These are phyloP conservation scores for Globisporangium orthogonon DNA, from an alignment of 352 stramenopile species.

Conservation along the genomic window DNA sequence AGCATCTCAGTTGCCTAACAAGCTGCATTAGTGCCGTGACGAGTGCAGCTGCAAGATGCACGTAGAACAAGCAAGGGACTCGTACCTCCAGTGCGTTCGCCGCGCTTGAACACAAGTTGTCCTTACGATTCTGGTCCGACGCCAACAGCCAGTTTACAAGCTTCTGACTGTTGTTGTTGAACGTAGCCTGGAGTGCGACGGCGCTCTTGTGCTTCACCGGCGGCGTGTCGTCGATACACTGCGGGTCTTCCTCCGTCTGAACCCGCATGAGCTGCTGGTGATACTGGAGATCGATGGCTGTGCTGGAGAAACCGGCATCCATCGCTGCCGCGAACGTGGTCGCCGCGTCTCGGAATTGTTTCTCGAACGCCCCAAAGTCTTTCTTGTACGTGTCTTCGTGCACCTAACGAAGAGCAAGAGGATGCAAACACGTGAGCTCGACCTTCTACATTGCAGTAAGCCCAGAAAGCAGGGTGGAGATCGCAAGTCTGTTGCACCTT, in stretches of 20 bases:
- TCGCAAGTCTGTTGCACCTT: conserved; percentile 25
- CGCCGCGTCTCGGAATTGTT: conserved; percentile 61
- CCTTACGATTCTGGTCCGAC: conserved; percentile 63
- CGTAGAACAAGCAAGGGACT: not conserved
- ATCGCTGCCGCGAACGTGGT: conserved; percentile 58
- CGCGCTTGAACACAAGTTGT: conserved; percentile 48
- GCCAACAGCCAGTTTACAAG: conserved; percentile 74
- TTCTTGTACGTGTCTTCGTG: conserved; percentile 73
- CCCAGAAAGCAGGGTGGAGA: conserved; percentile 1
- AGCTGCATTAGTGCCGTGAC: not conserved
- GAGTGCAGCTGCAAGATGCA: not conserved
- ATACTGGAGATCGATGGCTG: conserved; percentile 64
- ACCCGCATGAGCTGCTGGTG: conserved; percentile 36
- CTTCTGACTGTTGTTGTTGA: conserved; percentile 69
- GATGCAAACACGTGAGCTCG: not conserved
- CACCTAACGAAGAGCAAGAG: conserved; percentile 8
- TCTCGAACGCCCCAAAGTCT: conserved; percentile 64
- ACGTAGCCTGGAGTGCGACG: conserved; percentile 18
- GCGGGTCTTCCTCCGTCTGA: conserved; percentile 16
- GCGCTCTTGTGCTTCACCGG: conserved; percentile 9
- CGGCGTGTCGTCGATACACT: conserved; percentile 1
- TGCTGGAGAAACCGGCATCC: conserved; percentile 69
- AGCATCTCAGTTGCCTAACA: conserved; percentile 52
- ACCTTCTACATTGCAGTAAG: too few species aligned
- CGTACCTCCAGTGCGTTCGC: conserved; percentile 57